These are phyloP conservation scores for Phialophora expanda DNA, from an alignment of 2,329 filamentous ascomycete genomes.

Conservation along the genomic window DNA sequence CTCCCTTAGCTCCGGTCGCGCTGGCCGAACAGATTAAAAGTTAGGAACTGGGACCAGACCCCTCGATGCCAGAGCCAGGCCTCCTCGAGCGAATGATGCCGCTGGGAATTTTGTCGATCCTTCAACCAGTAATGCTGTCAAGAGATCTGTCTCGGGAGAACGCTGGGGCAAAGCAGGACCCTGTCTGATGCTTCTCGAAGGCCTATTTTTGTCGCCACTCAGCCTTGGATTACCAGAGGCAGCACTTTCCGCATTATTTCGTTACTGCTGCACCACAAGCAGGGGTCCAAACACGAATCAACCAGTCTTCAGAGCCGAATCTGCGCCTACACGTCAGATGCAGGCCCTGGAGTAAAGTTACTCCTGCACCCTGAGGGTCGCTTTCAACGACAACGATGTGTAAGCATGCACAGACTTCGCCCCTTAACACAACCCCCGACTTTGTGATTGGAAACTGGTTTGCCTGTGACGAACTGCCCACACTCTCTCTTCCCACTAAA, in stretches of 20 bases:
- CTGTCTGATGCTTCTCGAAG: constrained; percentile 16
- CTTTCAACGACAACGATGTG: constrained; percentile 4
- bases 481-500: not conserved
- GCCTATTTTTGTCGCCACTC: constrained; percentile 36
- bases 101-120: not conserved
- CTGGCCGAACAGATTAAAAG: constrained; percentile 9
- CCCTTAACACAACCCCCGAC: not conserved
- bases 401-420: constrained; percentile 21
- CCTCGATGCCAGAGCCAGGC: constrained; percentile 13
- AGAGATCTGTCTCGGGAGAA: constrained; percentile 18
- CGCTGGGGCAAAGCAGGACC: not conserved
- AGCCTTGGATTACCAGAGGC: constrained; percentile 8
- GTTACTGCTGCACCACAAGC: constrained; percentile 6
- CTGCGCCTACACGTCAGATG: constrained; percentile 29
- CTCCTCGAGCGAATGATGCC: not conserved
- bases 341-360: constrained; percentile 1
- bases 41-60: constrained; percentile 7
- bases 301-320: constrained; percentile 14
- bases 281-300: not conserved
- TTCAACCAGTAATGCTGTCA: constrained; percentile 1
- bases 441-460: not conserved
- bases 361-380: not conserved
- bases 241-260: not conserved
- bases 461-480: not conserved
- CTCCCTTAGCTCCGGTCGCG: constrained; percentile 13